Evolutionary conservation across 2,329 filamentous ascomycete genomes (phyloP), one percentile per base, ranked within the genome.

Genomic region (Hymenoscyphus scutula): DNA sequence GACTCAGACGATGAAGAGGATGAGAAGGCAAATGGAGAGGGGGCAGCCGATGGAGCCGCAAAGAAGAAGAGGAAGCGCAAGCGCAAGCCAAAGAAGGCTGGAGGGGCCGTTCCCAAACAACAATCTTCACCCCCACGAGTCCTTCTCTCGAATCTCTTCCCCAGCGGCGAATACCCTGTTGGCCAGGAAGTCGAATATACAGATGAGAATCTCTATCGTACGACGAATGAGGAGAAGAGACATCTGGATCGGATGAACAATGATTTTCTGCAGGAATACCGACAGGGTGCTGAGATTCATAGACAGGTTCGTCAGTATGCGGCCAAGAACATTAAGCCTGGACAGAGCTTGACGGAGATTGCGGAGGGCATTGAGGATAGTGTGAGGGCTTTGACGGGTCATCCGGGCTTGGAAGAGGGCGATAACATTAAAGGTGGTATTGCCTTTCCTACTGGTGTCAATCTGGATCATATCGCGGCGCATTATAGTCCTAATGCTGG

Each of bases 401-500:
- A 96, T 74, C 81, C 84, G 68, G 92, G 91, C 7, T 77, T 95
- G 53, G 83, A 89, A 65, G 89, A 92, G 70, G 92, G 92, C 5
- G 91, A 96, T 71, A 88, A 87, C 60, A 78, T 93, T 67, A 85
- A 87, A 71, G 91, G 87, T 34, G 91, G 92, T 61, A 91, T 96
- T 84, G 92, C 90, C 3, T 96, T 96, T 78, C 92, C 92, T 5
- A 92, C 89, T 25, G 92, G 92, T 59, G 80, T 96, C 60, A 92
- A 89, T 74, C 81, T 95, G 69, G 93, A 96, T 78, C 86, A 95
- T 74, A 91, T 90, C 71, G 91, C 91, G 1, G 92, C 92, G 3
- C 92, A 96, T 77, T 96, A 90, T 76, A 93, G 89, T 7, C 92
- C 92, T 10, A 96, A 96, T 74, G 89, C 90, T 1, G 91, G 91